Percentiles rank a stretch among this genome's conserved stretches.
These are phyloP conservation scores for Hymenoscyphus albidus DNA, from an alignment of 2,329 filamentous ascomycete genomes.

Conservation along the genomic window DNA sequence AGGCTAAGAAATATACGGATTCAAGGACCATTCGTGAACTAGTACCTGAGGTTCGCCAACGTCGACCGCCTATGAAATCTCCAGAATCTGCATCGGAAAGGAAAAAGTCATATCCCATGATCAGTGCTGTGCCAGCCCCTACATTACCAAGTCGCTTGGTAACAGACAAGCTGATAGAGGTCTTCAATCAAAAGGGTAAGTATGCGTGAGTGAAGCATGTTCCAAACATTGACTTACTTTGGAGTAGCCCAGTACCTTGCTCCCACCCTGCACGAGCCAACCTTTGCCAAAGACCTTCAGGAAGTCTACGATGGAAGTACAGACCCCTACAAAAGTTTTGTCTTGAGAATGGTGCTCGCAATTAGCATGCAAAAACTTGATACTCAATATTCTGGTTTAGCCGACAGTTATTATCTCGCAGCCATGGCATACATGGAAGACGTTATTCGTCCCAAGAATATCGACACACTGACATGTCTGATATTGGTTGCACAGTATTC, in stretches of 20 bases:
- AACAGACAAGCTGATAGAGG: conserved; percentile 73
- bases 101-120: conserved; percentile 87
- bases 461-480: conserved; percentile 87
- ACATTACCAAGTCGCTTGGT: conserved; percentile 70
- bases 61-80: conserved; percentile 64
- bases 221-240: conserved; percentile 14
- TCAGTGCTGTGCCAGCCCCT: conserved; percentile 77
- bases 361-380: conserved; percentile 93
- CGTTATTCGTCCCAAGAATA: conserved; percentile 80
- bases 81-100: conserved; percentile 48
- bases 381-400: conserved; percentile 83
- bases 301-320: conserved; percentile 73
- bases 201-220: conserved; percentile 1
- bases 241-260: conserved; percentile 77
- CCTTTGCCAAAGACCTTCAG: conserved; percentile 71
- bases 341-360: conserved; percentile 85
- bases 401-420: conserved; percentile 91
- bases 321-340: conserved; percentile 83
- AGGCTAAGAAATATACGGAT: conserved; percentile 90
- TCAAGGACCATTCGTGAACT: conserved; percentile 89
- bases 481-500: conserved; percentile 88
- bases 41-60: conserved; percentile 68
- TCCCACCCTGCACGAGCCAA: conserved; percentile 80
- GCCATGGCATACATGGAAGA: conserved; percentile 81
- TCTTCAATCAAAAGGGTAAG: conserved; percentile 81